Percentiles rank a stretch among this genome's conserved stretches.
phyloP scores from a whole-genome alignment of 371 early-diverging fungal genomes.

The Catenaria anguillulae region DNA sequence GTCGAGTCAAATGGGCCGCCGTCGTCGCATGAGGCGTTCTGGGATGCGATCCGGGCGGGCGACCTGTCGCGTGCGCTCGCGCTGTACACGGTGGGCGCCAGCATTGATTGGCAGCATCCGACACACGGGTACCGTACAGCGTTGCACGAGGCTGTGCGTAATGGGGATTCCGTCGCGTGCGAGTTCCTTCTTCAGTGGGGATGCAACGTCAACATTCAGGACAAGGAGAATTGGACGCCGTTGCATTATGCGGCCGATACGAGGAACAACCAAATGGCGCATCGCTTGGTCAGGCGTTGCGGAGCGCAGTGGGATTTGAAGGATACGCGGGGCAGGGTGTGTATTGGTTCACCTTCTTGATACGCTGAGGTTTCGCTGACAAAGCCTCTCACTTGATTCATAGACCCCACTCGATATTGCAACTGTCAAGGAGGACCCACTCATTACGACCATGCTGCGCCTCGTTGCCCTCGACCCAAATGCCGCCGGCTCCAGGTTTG shows the following conservation, averaged over 20 bases:
- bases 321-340: constrained; percentile 17
- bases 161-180: constrained; percentile 35
- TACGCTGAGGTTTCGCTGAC: constrained; percentile 27
- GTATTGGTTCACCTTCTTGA: neutral
- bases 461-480: constrained; percentile 18
- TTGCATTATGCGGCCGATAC: constrained; percentile 60
- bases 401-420: constrained; percentile 60
- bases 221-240: constrained; percentile 50
- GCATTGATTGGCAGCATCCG: constrained; percentile 43
- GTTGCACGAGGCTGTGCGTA: constrained; percentile 45
- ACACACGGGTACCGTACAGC: constrained; percentile 25
- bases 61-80: constrained; percentile 41
- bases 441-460: constrained; percentile 44
- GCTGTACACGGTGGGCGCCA: constrained; percentile 53
- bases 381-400: neutral
- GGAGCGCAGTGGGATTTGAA: constrained; percentile 43
- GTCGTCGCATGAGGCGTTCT: constrained; percentile 25
- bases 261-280: constrained; percentile 45
- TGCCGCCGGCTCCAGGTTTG: constrained; percentile 29
- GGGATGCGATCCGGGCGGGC: constrained; percentile 37
- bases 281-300: constrained; percentile 45
- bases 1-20: neutral
- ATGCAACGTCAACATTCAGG: constrained; percentile 42
- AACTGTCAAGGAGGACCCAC: constrained; percentile 38
- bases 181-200: constrained; percentile 58